Evolutionary conservation across 192 early-diverging fungal species (phyloP), one percentile per base, ranked within the genome.

Genomic region (Entomortierella chlamydospora): DNA sequence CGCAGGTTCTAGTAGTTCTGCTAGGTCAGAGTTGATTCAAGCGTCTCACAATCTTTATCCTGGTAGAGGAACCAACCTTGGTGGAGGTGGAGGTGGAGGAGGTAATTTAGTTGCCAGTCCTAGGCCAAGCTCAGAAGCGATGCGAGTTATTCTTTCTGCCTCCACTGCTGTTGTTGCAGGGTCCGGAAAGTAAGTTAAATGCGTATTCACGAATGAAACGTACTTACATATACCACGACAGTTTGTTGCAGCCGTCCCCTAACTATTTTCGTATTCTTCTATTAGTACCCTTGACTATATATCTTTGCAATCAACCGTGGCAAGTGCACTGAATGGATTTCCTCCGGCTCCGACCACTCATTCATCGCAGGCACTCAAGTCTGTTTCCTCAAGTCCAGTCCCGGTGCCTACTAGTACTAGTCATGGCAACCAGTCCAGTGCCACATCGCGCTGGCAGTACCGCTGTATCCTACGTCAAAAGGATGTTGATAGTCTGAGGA

Each of bases 391-490:
- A 37, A 37, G 10, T 10, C 10, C 34, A 37, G 10, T 4, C 34
- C 34, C 10, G 34, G 34, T 37, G 34, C 4, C 31, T 39, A 9
- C 31, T 39, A 15, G 25, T 26, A 63, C 41, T 10, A 63, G 18
- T 33, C 39, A 56, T 33, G 12, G 29, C 13, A 41, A 41, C 41
- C 29, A 56, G 18, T 31, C 31, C 0, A 78, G 6, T n/a, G 11
- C 54, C 7, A 29, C 73, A 4, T 45, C 61, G 0, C 68, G 76
- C 18, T 79, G 76, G 76, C 76, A 79, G 33, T 79, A 79, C 33
- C 76, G 76, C 18, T 79, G 76, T 23, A 79, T 79, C 26, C 28
- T 79, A 0, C 68, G 76, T 2, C 76, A 70, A 31, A 79, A 79
- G 52, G 76, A 79, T 49, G 67, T 66, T 7, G 76, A 79, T 57